phyloP scores from a whole-genome alignment of 2,329 filamentous ascomycete species.

The Pseudogymnoascus sp. region DNA sequence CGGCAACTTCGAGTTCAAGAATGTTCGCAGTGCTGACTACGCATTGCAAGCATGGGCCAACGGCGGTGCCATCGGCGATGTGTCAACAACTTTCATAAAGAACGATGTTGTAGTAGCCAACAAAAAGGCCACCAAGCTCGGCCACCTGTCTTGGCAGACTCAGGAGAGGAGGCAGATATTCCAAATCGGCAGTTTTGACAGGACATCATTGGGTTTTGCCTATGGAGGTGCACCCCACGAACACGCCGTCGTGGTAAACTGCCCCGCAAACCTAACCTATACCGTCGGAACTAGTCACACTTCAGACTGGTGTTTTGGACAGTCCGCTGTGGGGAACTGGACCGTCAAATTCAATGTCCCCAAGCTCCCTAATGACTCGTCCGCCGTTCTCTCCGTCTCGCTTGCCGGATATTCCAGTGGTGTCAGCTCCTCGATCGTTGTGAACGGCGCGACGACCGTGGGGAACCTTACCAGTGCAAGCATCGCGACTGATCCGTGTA shows the following conservation, averaged over 20 bases:
- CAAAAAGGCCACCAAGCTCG: slow-evolving; percentile 32
- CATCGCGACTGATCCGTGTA: slow-evolving; percentile 34
- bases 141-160: slow-evolving; percentile 35
- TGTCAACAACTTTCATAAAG: slow-evolving; percentile 37
- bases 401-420: slow-evolving; percentile 23
- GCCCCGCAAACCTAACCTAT: slow-evolving; percentile 40
- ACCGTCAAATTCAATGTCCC: slow-evolving; percentile 13
- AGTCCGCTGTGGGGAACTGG: slow-evolving; percentile 23
- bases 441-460: slow-evolving; percentile 29
- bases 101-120: slow-evolving; percentile 35
- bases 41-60: slow-evolving; percentile 45
- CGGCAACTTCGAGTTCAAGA: slow-evolving; percentile 37
- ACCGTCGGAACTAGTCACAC: slow-evolving; percentile 33
- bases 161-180: slow-evolving; percentile 37
- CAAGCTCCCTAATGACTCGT: slow-evolving; percentile 1
- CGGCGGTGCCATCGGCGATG: slow-evolving; percentile 37
- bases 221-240: slow-evolving; percentile 37
- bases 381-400: slow-evolving; percentile 13
- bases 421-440: slow-evolving; percentile 28
- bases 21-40: slow-evolving; percentile 40
- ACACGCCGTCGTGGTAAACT: slow-evolving; percentile 38
- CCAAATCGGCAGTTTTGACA: slow-evolving; percentile 43
- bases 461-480: slow-evolving; percentile 30
- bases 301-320: slow-evolving; percentile 44
- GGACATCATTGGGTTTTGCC: slow-evolving; percentile 38